These are phyloP conservation scores for Areca catechu DNA, from an alignment of 176 grass and related monocot species.

Conservation along the genomic window DNA sequence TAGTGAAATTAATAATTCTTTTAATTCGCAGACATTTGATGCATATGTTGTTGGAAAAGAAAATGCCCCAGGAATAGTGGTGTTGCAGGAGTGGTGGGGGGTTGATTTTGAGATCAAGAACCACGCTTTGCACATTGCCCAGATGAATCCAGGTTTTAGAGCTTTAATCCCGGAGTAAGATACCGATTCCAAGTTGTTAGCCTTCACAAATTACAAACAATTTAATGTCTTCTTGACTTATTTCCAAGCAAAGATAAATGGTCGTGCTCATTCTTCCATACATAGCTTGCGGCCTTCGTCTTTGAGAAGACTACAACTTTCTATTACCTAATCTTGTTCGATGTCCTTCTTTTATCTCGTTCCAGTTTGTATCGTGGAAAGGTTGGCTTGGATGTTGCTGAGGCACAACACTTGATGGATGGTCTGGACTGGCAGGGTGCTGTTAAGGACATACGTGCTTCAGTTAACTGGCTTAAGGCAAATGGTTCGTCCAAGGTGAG, in stretches of 20 bases:
- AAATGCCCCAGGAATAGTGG: conserved; percentile 85
- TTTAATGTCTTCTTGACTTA: too few species aligned
- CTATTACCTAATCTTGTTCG: too few species aligned
- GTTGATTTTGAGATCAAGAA: conserved; percentile 97
- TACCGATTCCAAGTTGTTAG: conserved; percentile 2
- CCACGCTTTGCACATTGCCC: conserved; percentile 70
- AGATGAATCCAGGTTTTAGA: conserved; percentile 84
- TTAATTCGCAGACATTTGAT: conserved; percentile 62
- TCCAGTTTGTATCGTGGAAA: conserved; percentile 90
- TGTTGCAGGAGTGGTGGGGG: conserved; percentile 98
- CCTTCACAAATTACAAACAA: too few species aligned
- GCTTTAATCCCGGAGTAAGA: conserved; percentile 91
- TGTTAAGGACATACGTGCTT: conserved; percentile 82
- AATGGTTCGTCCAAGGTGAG: conserved; percentile 77
- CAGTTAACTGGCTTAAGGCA: conserved; percentile 91
- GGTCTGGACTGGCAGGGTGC: conserved; percentile 80
- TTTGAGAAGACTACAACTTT: too few species aligned
- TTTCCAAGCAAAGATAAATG: too few species aligned
- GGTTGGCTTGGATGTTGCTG: conserved; percentile 73
- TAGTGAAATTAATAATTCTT: conserved; percentile 1
- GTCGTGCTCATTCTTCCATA: too few species aligned
- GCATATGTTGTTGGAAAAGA: conserved; percentile 88
- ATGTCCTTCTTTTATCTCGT: neutral
- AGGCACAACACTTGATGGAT: conserved; percentile 81
- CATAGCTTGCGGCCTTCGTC: too few species aligned